Evolutionary conservation across 768 basidiomycete species (phyloP), one percentile per base, ranked within the genome.

Genomic region (Daedalea quercina): DNA sequence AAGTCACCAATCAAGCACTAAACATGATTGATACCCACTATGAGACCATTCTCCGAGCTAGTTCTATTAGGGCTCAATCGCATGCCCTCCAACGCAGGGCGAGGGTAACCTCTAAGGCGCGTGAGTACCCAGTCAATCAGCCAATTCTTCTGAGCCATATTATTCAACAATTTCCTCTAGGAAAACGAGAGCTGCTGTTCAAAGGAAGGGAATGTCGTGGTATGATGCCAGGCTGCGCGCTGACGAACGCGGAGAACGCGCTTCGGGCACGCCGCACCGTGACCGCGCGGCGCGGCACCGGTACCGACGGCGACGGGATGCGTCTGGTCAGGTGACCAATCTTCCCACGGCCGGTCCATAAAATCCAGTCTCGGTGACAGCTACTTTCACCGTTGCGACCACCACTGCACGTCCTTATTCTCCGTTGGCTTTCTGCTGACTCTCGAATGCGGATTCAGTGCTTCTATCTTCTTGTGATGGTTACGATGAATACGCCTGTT

Each of bases 371-470:
- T 8, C n/a, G 20, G 6, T 22, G 9, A 3, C 6, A 45, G 23
- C 7, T 3, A 45, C 57, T 57, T 57, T 61, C 62, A 70, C 71
- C 65, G 58, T 72, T 73, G 67, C 70, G 69, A 57, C 72, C 74
- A 70, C 72, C 68, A 62, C 48, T 74, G 76, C 71, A 69, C 73
- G 70, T 69, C 66, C 65, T 67, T 70, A 70, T 69, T 69, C 63
- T 69, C 70, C 64, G 77, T 70, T 73, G 65, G 83, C 82, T 77
- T 86, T 75, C 64, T 78, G 84, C 79, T 76, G 70, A 71, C 72
- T 75, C 44, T 67, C 79, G 72, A 74, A 66, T 60, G 66, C 65
- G 56, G 75, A 76, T 60, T 54, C 58, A 47, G 62, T 73, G 76
- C 78, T 64, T 66, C 57, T 19, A 62, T 52, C 57, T 60, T 54